Percentiles rank a stretch among this genome's conserved stretches.
phyloP scores from a whole-genome alignment of 2,329 filamentous ascomycete genomes.

The Pestalotiopsis sp. region DNA sequence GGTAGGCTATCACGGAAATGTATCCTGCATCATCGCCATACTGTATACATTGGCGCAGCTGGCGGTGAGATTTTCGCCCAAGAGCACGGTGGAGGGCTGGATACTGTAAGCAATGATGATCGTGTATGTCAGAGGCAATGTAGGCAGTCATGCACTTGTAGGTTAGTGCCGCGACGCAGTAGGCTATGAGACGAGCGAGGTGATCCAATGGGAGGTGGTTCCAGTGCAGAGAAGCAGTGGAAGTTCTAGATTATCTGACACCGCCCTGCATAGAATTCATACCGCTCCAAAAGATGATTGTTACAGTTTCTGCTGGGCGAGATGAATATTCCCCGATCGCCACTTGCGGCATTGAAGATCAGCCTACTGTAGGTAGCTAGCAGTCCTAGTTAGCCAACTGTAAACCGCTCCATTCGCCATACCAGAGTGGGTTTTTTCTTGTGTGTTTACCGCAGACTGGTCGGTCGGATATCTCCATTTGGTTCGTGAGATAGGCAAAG shows the following conservation, averaged over 20 bases:
- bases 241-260: background rate
- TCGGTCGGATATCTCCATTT: background rate
- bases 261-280: background rate
- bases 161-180: background rate
- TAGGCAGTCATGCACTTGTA: background rate
- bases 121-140: background rate
- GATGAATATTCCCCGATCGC: background rate
- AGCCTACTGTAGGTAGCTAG: background rate
- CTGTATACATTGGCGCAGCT: too few species aligned
- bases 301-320: background rate
- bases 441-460: background rate
- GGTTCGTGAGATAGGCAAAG: too few species aligned
- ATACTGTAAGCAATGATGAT: background rate
- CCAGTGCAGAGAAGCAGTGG: background rate
- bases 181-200: background rate
- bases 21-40: too few species aligned
- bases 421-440: background rate
- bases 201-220: too few species aligned
- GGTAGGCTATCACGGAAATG: too few species aligned
- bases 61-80: background rate
- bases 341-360: background rate
- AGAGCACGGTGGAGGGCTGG: background rate
- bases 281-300: background rate
- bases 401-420: background rate
- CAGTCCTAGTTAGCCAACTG: background rate